Conservation (phyloP, 192 early-diverging fungal species). For the Dissophora ornata region DNA sequence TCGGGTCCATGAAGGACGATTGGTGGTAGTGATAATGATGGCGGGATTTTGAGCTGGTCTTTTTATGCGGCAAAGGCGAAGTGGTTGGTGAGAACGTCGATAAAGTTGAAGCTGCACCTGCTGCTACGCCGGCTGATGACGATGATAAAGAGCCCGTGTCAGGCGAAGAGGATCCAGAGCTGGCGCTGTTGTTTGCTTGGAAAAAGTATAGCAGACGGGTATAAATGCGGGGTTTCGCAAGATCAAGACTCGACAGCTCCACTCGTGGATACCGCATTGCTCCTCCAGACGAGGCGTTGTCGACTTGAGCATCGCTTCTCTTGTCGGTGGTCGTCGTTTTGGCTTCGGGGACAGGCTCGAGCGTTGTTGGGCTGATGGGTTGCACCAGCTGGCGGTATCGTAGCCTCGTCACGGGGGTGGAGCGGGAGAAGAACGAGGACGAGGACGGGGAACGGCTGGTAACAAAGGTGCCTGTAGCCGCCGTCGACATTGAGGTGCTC, state of each 20-base stretch:
- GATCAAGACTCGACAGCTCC: slow-evolving; percentile 44
- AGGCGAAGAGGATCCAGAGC: not conserved
- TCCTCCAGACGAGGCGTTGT: not conserved
- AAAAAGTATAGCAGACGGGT: slow-evolving; percentile 55
- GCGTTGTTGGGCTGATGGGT: slow-evolving; percentile 47
- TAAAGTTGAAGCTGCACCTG: not conserved
- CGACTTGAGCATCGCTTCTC: not conserved
- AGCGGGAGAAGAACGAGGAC: slow-evolving; percentile 11
- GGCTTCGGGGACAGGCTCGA: slow-evolving; percentile 27
- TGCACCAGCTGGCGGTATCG: slow-evolving; percentile 45
- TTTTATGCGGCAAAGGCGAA: slow-evolving; percentile 7
- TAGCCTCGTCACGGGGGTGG: slow-evolving; percentile 19
- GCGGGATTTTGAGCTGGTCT: slow-evolving; percentile 19
- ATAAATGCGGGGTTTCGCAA: slow-evolving; percentile 54
- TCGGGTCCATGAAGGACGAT: slow-evolving; percentile 47
- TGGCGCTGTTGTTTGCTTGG: slow-evolving; percentile 21
- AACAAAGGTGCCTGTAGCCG: not conserved
- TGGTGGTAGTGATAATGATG: slow-evolving; percentile 41
- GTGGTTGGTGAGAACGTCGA: slow-evolving; percentile 12
- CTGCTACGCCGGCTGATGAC: not conserved
- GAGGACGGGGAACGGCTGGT: slow-evolving; percentile 21
- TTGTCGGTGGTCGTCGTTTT: not conserved
- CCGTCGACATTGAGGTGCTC: not conserved
- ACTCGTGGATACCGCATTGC: slow-evolving; percentile 33
- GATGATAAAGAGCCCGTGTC: slow-evolving; percentile 13